These are phyloP conservation scores for Xylariaceae sp. DNA, from an alignment of 2,329 filamentous ascomycete species.

Conservation along the genomic window DNA sequence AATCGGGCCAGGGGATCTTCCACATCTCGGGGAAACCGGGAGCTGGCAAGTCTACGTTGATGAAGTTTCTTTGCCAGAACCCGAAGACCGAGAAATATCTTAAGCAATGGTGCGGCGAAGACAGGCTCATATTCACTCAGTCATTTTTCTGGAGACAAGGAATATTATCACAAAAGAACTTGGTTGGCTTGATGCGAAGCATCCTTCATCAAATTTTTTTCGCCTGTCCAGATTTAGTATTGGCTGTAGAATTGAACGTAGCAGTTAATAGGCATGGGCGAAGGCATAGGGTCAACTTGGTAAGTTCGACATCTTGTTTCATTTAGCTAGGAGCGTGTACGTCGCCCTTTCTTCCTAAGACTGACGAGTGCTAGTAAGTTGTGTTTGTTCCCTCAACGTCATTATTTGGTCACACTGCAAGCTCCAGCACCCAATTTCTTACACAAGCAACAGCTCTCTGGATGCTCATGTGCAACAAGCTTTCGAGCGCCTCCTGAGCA, in stretches of 20 bases:
- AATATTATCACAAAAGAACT: constrained; percentile 16
- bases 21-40: constrained; percentile 26
- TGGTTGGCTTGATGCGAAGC: constrained; percentile 17
- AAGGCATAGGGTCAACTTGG: too few species aligned
- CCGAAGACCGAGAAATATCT: constrained; percentile 9
- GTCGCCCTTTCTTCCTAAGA: too few species aligned
- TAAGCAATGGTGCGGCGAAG: constrained; percentile 11
- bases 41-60: constrained; percentile 26
- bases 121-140: constrained; percentile 10
- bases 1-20: constrained; percentile 13
- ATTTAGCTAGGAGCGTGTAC: too few species aligned
- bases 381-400: too few species aligned
- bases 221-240: constrained; percentile 10
- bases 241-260: not conserved
- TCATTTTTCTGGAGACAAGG: constrained; percentile 26
- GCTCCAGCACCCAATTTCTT: too few species aligned
- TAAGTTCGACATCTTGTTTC: too few species aligned
- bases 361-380: too few species aligned
- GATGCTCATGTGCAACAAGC: constrained; percentile 1
- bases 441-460: too few species aligned
- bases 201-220: constrained; percentile 20
- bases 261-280: not conserved
- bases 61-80: constrained; percentile 22
- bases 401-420: too few species aligned
- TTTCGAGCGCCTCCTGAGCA: constrained; percentile 4